A percentile compares a stretch with the other conserved stretches of the same genome.
Evolutionary conservation across 768 basidiomycete species (phyloP).

Genomic region (Thelephora aurantiotincta): DNA sequence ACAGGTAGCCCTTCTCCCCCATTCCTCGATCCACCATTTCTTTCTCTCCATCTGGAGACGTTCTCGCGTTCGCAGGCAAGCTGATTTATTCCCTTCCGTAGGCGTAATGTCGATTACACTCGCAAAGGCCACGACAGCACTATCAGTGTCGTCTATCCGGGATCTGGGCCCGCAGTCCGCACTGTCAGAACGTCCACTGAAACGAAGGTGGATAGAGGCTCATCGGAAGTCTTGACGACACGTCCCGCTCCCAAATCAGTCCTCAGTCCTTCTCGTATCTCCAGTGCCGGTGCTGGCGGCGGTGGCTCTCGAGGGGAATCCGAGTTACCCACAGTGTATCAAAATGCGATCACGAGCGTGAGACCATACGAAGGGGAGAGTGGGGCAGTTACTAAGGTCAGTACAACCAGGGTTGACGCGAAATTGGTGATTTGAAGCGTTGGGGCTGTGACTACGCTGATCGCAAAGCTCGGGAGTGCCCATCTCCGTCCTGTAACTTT

Average conservation of each 20-base stretch:
- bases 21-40: too few species aligned
- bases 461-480: slow-evolving; percentile 28
- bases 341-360: slow-evolving; percentile 95
- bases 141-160: slow-evolving; percentile 85
- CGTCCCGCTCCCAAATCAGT: slow-evolving; percentile 31
- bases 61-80: slow-evolving; percentile 86
- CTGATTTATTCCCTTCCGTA: slow-evolving; percentile 6
- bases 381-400: slow-evolving; percentile 58
- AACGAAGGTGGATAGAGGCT: slow-evolving; percentile 64
- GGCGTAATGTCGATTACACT: slow-evolving; percentile 4
- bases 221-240: slow-evolving; percentile 75
- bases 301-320: slow-evolving; percentile 35
- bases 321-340: slow-evolving; percentile 82
- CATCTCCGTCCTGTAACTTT: slow-evolving; percentile 22
- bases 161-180: slow-evolving; percentile 46
- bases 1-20: too few species aligned
- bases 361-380: slow-evolving; percentile 52
- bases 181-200: slow-evolving; percentile 62
- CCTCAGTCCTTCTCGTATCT: slow-evolving; percentile 24
- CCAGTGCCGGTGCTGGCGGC: slow-evolving; percentile 17
- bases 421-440: slow-evolving; percentile 84
- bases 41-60: slow-evolving; percentile 95
- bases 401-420: slow-evolving; percentile 90
- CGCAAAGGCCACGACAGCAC: slow-evolving; percentile 84
- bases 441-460: slow-evolving; percentile 37